Evolutionary conservation across 1,139 yeast genomes (phyloP).

Genomic region (Hemisphaericaspora lyxosophila): DNA sequence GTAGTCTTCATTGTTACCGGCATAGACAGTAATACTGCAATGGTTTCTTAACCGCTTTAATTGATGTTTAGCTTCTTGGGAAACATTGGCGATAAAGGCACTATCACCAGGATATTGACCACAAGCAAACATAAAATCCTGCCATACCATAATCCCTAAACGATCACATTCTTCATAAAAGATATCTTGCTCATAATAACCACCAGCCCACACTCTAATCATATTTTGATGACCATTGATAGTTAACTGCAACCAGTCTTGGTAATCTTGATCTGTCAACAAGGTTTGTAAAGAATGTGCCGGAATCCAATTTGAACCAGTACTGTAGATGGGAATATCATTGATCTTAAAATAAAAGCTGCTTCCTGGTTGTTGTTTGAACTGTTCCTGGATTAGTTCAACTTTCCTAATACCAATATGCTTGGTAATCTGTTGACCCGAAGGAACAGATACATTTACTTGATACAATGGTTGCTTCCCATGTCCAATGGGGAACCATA

Average conservation of each 20-base stretch:
- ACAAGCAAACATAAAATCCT: slow-evolving; percentile 55
- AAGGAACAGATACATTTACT: slow-evolving; percentile 17
- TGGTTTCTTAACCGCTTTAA: slow-evolving; percentile 37
- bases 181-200: slow-evolving; percentile 40
- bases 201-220: slow-evolving; percentile 54
- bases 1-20: slow-evolving; percentile 51
- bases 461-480: slow-evolving; percentile 38
- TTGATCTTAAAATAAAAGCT: slow-evolving; percentile 44
- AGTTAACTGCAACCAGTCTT: slow-evolving; percentile 31
- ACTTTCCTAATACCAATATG: slow-evolving; percentile 37
- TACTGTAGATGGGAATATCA: slow-evolving; percentile 32
- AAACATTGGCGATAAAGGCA: slow-evolving; percentile 29
- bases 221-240: slow-evolving; percentile 42
- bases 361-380: slow-evolving; percentile 31
- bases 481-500: slow-evolving; percentile 45
- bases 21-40: slow-evolving; percentile 32
- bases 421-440: slow-evolving; percentile 9
- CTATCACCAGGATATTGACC: slow-evolving; percentile 44
- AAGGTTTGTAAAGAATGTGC: slow-evolving; percentile 38
- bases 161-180: slow-evolving; percentile 46
- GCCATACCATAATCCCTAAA: slow-evolving; percentile 47
- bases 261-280: slow-evolving; percentile 31
- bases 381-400: slow-evolving; percentile 36
- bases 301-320: slow-evolving; percentile 53
- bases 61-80: slow-evolving; percentile 34